Conservation (phyloP, 345 rosid genomes). For the Anastatica hierochuntica region DNA sequence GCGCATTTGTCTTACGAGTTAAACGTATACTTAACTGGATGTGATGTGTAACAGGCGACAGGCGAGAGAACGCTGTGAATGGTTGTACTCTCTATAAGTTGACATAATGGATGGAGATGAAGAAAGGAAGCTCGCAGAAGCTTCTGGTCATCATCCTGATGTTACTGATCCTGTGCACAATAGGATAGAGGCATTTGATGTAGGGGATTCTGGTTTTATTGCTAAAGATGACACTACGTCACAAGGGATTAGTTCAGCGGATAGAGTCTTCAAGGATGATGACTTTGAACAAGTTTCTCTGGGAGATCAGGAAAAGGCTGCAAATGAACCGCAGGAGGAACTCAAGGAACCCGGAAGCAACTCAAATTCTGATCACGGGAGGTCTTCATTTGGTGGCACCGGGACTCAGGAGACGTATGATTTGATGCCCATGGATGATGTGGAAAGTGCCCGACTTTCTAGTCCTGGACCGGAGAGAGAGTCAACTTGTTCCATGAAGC, state of each 20-base stretch:
- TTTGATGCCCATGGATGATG: slow-evolving; percentile 35
- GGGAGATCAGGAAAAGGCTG: slow-evolving; percentile 50
- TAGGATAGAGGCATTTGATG: slow-evolving; percentile 30
- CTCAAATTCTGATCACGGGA: slow-evolving; percentile 39
- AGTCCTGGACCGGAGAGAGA: slow-evolving; percentile 53
- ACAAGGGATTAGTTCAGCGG: slow-evolving; percentile 27
- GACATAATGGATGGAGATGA: slow-evolving; percentile 67
- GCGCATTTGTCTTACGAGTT: slow-evolving; percentile 9
- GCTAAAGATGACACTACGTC: slow-evolving; percentile 18
- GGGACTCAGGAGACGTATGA: slow-evolving; percentile 26
- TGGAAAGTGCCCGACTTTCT: slow-evolving; percentile 35
- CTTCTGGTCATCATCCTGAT: slow-evolving; percentile 20
- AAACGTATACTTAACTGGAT: not conserved
- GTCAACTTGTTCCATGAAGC: slow-evolving; percentile 28
- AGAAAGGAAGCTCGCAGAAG: slow-evolving; percentile 39
- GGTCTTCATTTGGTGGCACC: slow-evolving; percentile 24
- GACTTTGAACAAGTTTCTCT: slow-evolving; percentile 82
- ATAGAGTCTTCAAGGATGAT: slow-evolving; percentile 40
- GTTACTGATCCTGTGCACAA: slow-evolving; percentile 24
- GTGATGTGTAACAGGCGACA: slow-evolving; percentile 26
- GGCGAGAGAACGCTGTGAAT: slow-evolving; percentile 25
- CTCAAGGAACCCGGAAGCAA: slow-evolving; percentile 27
- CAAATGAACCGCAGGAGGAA: slow-evolving; percentile 23
- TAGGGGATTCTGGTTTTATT: slow-evolving; percentile 22
- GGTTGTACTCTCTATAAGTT: slow-evolving; percentile 13